phyloP scores from a whole-genome alignment of 2,329 filamentous ascomycete species.

The Epichloe gansuensis region DNA sequence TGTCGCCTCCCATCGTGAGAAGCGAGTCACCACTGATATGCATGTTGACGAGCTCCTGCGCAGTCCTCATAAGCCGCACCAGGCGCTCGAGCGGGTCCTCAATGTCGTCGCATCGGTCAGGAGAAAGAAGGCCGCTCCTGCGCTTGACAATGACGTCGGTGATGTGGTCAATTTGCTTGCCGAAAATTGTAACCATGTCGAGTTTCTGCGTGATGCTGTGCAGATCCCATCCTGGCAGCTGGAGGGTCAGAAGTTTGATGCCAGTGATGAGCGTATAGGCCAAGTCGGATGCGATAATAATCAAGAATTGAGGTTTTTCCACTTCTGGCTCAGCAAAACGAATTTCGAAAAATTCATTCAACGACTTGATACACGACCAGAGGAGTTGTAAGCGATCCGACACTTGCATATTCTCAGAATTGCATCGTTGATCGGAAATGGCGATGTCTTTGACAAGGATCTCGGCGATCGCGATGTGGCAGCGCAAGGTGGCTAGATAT shows the following conservation, averaged over 20 bases:
- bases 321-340: conserved; percentile 20
- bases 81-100: conserved; percentile 22
- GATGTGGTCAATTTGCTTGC: conserved; percentile 18
- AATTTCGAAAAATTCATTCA: conserved; percentile 26
- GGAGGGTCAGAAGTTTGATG: conserved; percentile 33
- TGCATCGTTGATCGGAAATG: conserved; percentile 25
- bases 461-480: conserved; percentile 32
- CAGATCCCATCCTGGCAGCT: conserved; percentile 33
- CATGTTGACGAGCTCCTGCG: conserved; percentile 18
- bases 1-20: conserved; percentile 11
- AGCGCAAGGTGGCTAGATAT: conserved; percentile 23
- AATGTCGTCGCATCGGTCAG: conserved; percentile 2
- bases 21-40: conserved; percentile 16
- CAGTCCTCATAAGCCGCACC: conserved; percentile 17
- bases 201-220: conserved; percentile 23
- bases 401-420: conserved; percentile 18
- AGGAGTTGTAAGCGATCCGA: conserved; percentile 31
- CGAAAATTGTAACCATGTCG: conserved; percentile 11
- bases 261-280: conserved; percentile 32
- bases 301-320: conserved; percentile 27
- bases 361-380: conserved; percentile 29
- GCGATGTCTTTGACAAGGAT: conserved; percentile 34
- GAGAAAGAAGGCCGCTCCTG: conserved; percentile 13
- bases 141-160: conserved; percentile 17
- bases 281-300: conserved; percentile 33